A percentile compares a stretch with the other conserved stretches of the same genome.
These are phyloP conservation scores for Gossypium turneri DNA, from an alignment of 345 rosid species.

Conservation along the genomic window DNA sequence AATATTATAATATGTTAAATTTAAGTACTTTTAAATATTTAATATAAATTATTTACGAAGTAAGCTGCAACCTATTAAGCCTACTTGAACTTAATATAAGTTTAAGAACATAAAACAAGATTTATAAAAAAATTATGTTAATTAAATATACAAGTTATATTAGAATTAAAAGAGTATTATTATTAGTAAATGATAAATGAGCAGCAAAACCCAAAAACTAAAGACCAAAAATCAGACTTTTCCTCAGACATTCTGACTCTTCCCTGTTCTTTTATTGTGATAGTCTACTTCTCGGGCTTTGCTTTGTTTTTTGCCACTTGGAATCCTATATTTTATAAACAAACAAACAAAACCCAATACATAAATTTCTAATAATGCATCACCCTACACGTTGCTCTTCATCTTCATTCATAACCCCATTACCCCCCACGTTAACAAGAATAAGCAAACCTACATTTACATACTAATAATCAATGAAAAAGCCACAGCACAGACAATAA, in stretches of 20 bases:
- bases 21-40: too few relatives aligned
- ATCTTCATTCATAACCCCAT: not conserved
- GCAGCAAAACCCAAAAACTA: too few relatives aligned
- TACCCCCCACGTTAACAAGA: not conserved
- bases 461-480: not conserved
- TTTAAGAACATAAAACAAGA: too few relatives aligned
- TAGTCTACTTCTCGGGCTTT: not conserved
- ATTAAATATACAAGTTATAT: too few relatives aligned
- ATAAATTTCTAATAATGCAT: not conserved
- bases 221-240: not conserved
- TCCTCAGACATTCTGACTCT: not conserved
- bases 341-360: not conserved
- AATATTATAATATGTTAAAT: too few relatives aligned
- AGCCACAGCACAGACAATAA: conserved; percentile 14
- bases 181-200: too few relatives aligned
- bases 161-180: too few relatives aligned
- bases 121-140: too few relatives aligned
- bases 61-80: too few relatives aligned
- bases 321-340: not conserved
- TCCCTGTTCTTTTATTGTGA: not conserved
- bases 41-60: too few relatives aligned
- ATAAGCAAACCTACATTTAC: not conserved
- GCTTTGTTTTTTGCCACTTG: not conserved
- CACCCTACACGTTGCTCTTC: not conserved
- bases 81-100: too few relatives aligned